Evolutionary conservation across 345 rosid genomes (phyloP).

Genomic region (Kandelia obovata): DNA sequence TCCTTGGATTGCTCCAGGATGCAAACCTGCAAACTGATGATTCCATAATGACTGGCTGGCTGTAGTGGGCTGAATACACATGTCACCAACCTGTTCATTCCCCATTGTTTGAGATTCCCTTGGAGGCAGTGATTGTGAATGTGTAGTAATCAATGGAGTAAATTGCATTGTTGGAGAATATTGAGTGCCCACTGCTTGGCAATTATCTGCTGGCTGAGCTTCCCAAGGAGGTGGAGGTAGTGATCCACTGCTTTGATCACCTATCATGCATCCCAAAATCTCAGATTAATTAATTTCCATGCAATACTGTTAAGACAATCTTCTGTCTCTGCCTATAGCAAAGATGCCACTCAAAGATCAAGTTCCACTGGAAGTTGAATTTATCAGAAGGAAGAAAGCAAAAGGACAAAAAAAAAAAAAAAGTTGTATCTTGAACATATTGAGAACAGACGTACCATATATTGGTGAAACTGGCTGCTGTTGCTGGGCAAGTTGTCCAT

Average conservation of each 20-base stretch:
- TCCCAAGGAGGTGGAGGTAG: constrained; percentile 99
- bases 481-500: constrained; percentile 52
- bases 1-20: constrained; percentile 51
- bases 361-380: too few relatives aligned
- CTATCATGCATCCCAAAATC: constrained; percentile 39
- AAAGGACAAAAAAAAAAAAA: too few relatives aligned
- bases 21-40: constrained; percentile 42
- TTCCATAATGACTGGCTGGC: constrained; percentile 32
- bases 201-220: constrained; percentile 62
- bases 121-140: constrained; percentile 41
- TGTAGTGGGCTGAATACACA: constrained; percentile 59
- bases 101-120: constrained; percentile 44
- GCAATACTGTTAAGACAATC: not conserved
- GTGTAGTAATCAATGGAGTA: constrained; percentile 43
- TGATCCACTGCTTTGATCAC: constrained; percentile 49
- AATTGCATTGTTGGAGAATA: constrained; percentile 62
- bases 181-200: constrained; percentile 48
- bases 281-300: constrained; percentile 4
- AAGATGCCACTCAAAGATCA: not conserved
- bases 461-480: constrained; percentile 65
- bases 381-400: too few relatives aligned
- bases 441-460: constrained; percentile 44
- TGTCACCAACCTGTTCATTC: constrained; percentile 50
- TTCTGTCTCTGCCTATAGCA: not conserved
- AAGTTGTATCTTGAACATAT: too few relatives aligned